Conservation (phyloP, 176 grass and related monocot genomes). For the Zizania latifolia region DNA sequence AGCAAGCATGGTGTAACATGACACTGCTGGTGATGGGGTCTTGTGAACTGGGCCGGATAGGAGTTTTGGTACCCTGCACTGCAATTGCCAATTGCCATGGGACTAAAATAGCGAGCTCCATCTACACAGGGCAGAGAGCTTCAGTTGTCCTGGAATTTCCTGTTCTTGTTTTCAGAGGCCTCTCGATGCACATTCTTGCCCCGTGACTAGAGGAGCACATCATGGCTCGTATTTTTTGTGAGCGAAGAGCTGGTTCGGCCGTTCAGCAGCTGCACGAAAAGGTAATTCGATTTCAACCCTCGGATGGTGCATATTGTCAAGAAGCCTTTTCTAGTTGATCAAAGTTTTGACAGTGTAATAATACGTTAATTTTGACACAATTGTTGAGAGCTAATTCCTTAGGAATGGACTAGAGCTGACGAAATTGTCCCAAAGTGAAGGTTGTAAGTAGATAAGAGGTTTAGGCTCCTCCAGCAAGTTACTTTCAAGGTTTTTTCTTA, state of each 20-base stretch:
- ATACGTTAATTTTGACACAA: background rate
- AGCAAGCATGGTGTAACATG: conserved; percentile 47
- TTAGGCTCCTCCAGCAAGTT: background rate
- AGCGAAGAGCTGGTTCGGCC: background rate
- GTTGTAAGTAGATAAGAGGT: background rate
- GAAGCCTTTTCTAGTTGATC: background rate
- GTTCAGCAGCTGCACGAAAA: background rate
- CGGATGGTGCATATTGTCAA: background rate
- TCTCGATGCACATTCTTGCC: background rate
- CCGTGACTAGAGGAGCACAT: background rate
- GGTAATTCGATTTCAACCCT: background rate
- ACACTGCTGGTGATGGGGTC: background rate
- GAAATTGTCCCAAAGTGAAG: background rate
- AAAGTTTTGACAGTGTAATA: conserved; percentile 28
- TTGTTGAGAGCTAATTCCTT: background rate
- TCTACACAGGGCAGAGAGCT: background rate
- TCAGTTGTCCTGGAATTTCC: background rate
- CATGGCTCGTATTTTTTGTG: background rate
- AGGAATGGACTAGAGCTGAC: conserved; percentile 1
- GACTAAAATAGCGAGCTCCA: background rate
- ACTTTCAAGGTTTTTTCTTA: background rate
- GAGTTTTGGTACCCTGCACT: background rate
- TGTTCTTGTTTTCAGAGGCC: background rate
- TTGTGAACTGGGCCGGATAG: background rate
- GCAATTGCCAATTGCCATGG: background rate